Base-by-base conservation (phyloP, 257 asterid genomes). In the Catharanthus roseus region DNA sequence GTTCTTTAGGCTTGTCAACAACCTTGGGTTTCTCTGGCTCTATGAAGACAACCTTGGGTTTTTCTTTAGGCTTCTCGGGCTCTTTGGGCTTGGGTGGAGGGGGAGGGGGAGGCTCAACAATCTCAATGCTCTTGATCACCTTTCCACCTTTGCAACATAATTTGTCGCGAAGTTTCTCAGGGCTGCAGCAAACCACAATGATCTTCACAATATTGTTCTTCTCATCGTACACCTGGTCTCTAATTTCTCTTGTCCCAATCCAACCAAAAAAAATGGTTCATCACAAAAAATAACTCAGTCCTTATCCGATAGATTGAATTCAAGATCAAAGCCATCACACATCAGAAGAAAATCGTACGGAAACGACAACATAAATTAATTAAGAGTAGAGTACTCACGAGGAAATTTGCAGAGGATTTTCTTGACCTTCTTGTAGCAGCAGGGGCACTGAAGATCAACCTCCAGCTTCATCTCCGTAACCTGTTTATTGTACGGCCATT, bases 351-450 rank as follows among this genome's bases (percentile, higher is more conserved):
- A n/a, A n/a, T n/a, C n/a, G n/a, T n/a, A n/a, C n/a, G 42, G 42
- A 38, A 38, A 8, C 42, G 42, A 3, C 5, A 8, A 38, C 42
- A 38, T 38, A 8, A n/a, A 38, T 38, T 3, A 38, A 38, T 38
- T 38, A 38, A 8, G 42, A 8, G 24, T 23, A 0, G 41, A 60
- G 51, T 29, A 77, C 95, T 85, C 10, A 92, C 97, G 89, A 55
- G 97, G 98, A 49, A 86, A 81, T 82, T 81, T 81, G 89, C 91
- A 88, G 61, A 92, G 91, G 34, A 85, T 72, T 82, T 85, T 90
- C 84, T 87, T 90, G 86, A 86, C 67, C 82, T 92, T 90, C 87
- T 86, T 92, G 91, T 78, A 92, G 92, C 97, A 92, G 82, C 87
- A 50, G 7, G 91, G 77, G 47, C 98, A 92, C 49, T 92, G 95